Evolutionary conservation across 2,329 filamentous ascomycete genomes (phyloP), one percentile per base, ranked within the genome.

Genomic region (Verticillium tricorpus): DNA sequence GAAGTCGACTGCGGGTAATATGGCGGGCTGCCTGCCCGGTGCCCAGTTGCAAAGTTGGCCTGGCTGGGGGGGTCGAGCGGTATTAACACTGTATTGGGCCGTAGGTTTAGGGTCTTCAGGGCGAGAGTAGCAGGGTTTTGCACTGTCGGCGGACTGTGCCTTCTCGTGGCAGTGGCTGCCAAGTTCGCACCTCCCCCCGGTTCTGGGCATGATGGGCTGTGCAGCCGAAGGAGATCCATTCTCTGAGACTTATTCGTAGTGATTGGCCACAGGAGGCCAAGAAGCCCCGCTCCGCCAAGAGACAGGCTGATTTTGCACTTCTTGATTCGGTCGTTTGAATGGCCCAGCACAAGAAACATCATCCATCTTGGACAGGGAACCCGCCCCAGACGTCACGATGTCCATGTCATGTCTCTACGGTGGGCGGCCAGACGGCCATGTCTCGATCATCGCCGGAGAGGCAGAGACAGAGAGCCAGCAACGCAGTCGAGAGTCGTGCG

Each of bases 261-360:
- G 22, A 64, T 57, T 63, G 61, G 61, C 25, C 28, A 5, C 28
- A 6, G 35, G 25, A n/a, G 17, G 28, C 31, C 19, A 25, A 35
- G n/a, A 28, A 7, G 52, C 35, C 54, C 63, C 63, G 59, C 56
- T n/a, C 11, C 6, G 59, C 63, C 61, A 60, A 63, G 61, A 22
- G 52, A 55, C 60, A 52, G 57, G 61, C 61, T 61, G 40, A 25
- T 55, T 60, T 61, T 22, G 28, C n/a, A 61, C 52, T 59, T 63
- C 61, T 61, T 60, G 59, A 61, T 64, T 64, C 59, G 63, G 45
- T 22, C 45, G 6, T 52, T 9, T 14, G 45, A 25, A 14, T 52
- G 45, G 45, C 19, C 45, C 45, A 52, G 45, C 4, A 12, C n/a
- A 11, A 52, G n/a, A 52, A 52, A 52, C 45, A 52, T 52, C 45